Evolutionary conservation across 257 asterid genomes (phyloP).

Genomic region (Jasminum sambac): DNA sequence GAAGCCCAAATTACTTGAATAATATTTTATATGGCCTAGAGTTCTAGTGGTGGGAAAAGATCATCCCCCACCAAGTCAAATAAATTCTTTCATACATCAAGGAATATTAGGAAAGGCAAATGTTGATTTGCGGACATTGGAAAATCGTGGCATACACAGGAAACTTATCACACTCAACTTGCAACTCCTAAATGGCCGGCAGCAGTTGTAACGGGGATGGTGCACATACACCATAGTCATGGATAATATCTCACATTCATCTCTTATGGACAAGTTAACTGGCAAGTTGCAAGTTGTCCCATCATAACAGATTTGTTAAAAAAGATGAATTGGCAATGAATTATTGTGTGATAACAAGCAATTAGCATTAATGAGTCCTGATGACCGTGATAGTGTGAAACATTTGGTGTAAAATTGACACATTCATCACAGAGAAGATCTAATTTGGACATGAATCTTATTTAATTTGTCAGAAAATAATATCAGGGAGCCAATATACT

Average conservation of each 20-base stretch:
- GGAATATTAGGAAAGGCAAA: background rate
- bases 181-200: background rate
- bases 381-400: background rate
- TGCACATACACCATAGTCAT: background rate
- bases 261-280: background rate
- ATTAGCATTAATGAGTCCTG: background rate
- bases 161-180: background rate
- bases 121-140: background rate
- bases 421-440: background rate
- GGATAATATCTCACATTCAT: background rate
- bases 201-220: background rate
- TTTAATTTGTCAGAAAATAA: background rate
- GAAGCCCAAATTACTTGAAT: background rate
- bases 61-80: background rate
- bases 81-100: background rate
- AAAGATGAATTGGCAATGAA: background rate
- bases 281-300: background rate
- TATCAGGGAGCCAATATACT: background rate
- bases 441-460: background rate
- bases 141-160: background rate
- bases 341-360: background rate
- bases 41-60: background rate
- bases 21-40: background rate
- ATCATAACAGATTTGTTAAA: background rate
- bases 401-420: background rate